Evolutionary conservation across 352 stramenopile species (phyloP).

Genomic region (Blastocystis sp.): DNA sequence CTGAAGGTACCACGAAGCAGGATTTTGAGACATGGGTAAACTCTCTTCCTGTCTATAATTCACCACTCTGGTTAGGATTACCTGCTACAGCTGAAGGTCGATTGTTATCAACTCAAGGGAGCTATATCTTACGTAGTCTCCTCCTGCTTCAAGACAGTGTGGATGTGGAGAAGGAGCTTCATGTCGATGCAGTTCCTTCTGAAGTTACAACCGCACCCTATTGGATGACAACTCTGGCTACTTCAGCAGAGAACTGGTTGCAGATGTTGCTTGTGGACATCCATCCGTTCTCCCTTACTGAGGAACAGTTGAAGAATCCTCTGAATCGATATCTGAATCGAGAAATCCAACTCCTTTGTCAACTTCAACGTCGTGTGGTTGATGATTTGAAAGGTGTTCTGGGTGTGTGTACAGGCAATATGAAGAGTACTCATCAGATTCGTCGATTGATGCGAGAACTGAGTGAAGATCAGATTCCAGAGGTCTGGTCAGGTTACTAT

Average conservation of each 20-base stretch:
- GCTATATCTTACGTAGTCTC: constrained; percentile 67
- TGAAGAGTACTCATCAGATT: constrained; percentile 66
- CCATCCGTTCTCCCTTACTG: constrained; percentile 68
- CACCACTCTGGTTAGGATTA: constrained; percentile 82
- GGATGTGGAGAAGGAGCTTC: background rate
- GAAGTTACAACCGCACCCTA: constrained; percentile 59
- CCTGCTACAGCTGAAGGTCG: constrained; percentile 81
- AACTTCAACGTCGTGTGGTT: constrained; percentile 3
- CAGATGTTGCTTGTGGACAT: constrained; percentile 69
- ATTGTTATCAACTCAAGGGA: constrained; percentile 75
- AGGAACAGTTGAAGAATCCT: constrained; percentile 74
- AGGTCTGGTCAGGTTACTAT: background rate
- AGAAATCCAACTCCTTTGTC: background rate
- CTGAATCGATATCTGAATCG: constrained; percentile 82
- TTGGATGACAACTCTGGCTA: constrained; percentile 76
- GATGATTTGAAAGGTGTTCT: background rate
- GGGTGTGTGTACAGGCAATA: background rate
- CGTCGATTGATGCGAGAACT: constrained; percentile 75
- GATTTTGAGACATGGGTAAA: constrained; percentile 83
- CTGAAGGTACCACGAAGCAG: constrained; percentile 79
- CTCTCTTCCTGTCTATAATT: constrained; percentile 77
- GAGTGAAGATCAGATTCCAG: constrained; percentile 69
- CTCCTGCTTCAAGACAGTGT: constrained; percentile 60
- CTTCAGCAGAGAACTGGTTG: constrained; percentile 71
- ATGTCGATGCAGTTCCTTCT: background rate